These are phyloP conservation scores for Capillidium rhysosporum DNA, from an alignment of 371 early-diverging fungal species.

Conservation along the genomic window DNA sequence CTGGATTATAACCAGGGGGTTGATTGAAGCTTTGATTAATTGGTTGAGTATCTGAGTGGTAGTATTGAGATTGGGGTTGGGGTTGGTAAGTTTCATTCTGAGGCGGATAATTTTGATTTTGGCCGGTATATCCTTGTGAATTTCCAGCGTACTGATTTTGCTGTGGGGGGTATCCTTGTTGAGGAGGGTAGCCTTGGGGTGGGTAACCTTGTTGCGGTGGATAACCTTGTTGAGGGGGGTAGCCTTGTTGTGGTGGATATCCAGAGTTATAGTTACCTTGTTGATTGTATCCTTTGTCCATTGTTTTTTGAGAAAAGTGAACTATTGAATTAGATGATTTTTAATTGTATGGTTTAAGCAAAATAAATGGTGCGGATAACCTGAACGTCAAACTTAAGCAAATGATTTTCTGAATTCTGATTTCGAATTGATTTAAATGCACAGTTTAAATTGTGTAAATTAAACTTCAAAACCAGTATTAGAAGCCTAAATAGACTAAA, in stretches of 20 bases:
- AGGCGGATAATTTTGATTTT: conserved; percentile 2
- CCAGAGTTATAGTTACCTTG: too few species aligned
- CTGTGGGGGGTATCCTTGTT: not conserved
- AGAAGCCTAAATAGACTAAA: too few species aligned
- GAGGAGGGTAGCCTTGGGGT: not conserved
- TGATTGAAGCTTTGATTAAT: conserved; percentile 7
- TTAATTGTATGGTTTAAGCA: too few species aligned
- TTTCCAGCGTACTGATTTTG: not conserved
- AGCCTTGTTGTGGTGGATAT: conserved; percentile 1
- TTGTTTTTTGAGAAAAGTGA: too few species aligned
- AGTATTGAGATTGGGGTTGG: conserved; percentile 2
- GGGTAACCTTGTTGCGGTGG: not conserved
- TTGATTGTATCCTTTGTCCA: not conserved
- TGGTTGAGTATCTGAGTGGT: not conserved
- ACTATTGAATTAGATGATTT: too few species aligned
- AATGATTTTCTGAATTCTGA: too few species aligned
- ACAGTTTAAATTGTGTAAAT: too few species aligned
- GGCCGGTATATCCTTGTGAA: not conserved
- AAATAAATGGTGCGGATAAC: too few species aligned
- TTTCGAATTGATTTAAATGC: too few species aligned
- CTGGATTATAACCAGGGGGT: not conserved
- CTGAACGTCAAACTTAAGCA: too few species aligned
- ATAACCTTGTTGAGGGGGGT: conserved; percentile 5
- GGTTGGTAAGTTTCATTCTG: not conserved
- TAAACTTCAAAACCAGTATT: too few species aligned